Conservation (phyloP, 805 yeast genomes). For the Candida ponderosae region DNA sequence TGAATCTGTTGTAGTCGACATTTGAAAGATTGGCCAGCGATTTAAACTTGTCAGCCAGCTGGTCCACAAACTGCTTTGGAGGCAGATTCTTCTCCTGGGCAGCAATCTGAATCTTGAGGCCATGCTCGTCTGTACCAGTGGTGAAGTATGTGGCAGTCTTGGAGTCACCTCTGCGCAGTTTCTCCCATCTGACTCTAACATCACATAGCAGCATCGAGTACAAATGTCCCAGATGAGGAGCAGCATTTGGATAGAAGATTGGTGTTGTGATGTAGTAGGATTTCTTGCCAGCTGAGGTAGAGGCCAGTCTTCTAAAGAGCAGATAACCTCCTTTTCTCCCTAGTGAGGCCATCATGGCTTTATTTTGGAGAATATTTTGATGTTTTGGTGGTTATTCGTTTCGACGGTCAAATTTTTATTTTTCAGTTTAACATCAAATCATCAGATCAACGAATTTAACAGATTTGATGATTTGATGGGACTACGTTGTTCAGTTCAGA, state of each 20-base stretch:
- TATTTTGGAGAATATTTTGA: too few relatives aligned
- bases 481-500: too few relatives aligned
- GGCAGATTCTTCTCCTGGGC: constrained; percentile 46
- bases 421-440: too few relatives aligned
- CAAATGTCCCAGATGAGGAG: constrained; percentile 90
- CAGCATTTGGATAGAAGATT: constrained; percentile 92
- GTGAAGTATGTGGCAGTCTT: constrained; percentile 34
- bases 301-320: too few relatives aligned
- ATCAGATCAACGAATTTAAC: too few relatives aligned
- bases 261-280: constrained; percentile 71
- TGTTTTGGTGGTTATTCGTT: too few relatives aligned
- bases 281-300: not conserved
- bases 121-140: constrained; percentile 98
- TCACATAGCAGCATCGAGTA: constrained; percentile 85
- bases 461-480: too few relatives aligned
- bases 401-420: too few relatives aligned
- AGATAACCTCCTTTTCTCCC: too few relatives aligned
- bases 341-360: too few relatives aligned
- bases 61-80: constrained; percentile 70
- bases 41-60: constrained; percentile 55
- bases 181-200: constrained; percentile 67
- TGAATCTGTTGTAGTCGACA: constrained; percentile 65
- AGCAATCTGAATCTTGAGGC: constrained; percentile 85
- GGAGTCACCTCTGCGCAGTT: constrained; percentile 32
- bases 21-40: constrained; percentile 49